Evolutionary conservation across 2,329 filamentous ascomycete genomes (phyloP).

Genomic region (Rhinocladiella similis): DNA sequence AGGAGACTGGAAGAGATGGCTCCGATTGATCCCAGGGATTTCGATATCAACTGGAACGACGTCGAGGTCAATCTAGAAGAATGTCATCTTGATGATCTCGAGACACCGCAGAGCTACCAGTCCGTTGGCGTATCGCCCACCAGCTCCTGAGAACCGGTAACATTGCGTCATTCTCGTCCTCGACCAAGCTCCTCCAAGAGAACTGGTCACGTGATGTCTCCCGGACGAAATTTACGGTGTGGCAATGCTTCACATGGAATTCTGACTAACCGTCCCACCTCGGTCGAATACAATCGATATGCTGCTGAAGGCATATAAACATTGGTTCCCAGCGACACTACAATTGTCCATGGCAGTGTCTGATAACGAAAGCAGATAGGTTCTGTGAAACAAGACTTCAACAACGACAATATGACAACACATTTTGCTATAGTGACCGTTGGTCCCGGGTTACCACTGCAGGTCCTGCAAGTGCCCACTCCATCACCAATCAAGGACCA

Average conservation of each 20-base stretch:
- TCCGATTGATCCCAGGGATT: neutral
- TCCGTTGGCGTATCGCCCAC: too few species aligned
- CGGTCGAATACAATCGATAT: too few species aligned
- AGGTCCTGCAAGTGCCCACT: conserved; percentile 38
- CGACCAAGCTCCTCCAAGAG: too few species aligned
- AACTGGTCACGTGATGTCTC: neutral
- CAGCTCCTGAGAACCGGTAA: neutral
- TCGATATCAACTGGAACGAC: neutral
- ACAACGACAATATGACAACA: conserved; percentile 20
- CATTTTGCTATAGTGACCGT: conserved; percentile 45
- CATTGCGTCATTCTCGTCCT: too few species aligned
- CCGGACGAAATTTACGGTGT: conserved; percentile 14
- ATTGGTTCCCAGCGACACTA: neutral
- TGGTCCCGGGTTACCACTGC: conserved; percentile 37
- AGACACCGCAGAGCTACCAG: neutral
- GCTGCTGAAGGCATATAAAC: neutral
- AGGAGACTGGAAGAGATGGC: neutral
- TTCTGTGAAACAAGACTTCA: too few species aligned
- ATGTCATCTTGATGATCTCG: neutral
- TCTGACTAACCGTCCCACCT: neutral
- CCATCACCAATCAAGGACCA: conserved; percentile 42
- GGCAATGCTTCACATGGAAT: conserved; percentile 8
- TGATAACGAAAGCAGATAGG: too few species aligned
- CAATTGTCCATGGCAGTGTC: too few species aligned
- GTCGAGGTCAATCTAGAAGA: neutral